phyloP scores from a whole-genome alignment of 148 eudicot genomes.

The Fagopyrum tataricum region DNA sequence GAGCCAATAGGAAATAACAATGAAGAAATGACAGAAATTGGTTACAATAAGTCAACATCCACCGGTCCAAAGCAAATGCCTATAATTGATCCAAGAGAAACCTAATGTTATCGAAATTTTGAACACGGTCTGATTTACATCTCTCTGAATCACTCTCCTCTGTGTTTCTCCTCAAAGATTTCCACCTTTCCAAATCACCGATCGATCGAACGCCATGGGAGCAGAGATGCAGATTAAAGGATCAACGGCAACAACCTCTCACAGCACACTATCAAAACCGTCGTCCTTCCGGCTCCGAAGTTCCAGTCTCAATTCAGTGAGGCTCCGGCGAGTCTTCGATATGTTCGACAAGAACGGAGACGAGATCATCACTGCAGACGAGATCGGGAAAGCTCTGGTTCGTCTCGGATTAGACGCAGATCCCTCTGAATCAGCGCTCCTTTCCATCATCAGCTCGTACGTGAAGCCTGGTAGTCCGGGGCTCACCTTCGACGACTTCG shows the following conservation, averaged over 20 bases:
- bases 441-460: slow-evolving; percentile 32
- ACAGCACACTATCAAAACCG: background rate
- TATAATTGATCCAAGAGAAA: too few relatives aligned
- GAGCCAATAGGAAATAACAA: too few relatives aligned
- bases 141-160: too few relatives aligned
- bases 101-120: too few relatives aligned
- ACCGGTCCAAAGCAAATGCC: too few relatives aligned
- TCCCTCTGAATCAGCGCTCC: slow-evolving; percentile 23
- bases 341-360: slow-evolving; percentile 71
- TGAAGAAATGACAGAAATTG: too few relatives aligned
- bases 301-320: slow-evolving; percentile 59
- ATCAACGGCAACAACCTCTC: background rate
- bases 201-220: too few relatives aligned
- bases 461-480: slow-evolving; percentile 39
- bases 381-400: slow-evolving; percentile 53
- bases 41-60: too few relatives aligned
- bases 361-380: slow-evolving; percentile 43
- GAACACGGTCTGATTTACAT: too few relatives aligned
- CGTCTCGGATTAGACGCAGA: slow-evolving; percentile 58
- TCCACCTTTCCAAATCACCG: too few relatives aligned
- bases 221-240: background rate
- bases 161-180: too few relatives aligned
- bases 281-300: slow-evolving; percentile 61
- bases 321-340: slow-evolving; percentile 74
- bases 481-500: slow-evolving; percentile 55